Conservation (phyloP, 2,329 filamentous ascomycete species). For the Cladobotryum mycophilum region DNA sequence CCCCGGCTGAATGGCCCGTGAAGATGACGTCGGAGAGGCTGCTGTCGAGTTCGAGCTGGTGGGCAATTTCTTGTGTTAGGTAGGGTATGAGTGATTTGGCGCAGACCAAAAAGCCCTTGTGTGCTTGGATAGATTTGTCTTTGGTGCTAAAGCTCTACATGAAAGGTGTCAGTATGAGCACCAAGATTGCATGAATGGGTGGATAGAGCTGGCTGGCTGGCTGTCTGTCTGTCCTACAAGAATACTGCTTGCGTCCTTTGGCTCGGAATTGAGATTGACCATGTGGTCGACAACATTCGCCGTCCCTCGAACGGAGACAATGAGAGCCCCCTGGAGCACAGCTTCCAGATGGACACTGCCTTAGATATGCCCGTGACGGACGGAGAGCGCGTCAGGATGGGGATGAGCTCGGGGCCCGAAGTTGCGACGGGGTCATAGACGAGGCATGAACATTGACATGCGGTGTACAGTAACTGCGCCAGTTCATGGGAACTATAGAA, state of each 20-base stretch:
- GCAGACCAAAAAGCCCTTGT: constrained; percentile 17
- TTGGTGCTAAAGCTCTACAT: not conserved
- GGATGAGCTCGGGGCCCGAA: constrained; percentile 9
- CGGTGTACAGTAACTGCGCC: constrained; percentile 10
- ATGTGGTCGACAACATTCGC: constrained; percentile 17
- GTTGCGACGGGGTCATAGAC: constrained; percentile 14
- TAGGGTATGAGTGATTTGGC: constrained; percentile 14
- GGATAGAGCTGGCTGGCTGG: accelerated
- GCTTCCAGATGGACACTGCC: constrained; percentile 18
- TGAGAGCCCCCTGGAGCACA: constrained; percentile 9
- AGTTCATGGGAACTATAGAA: not conserved
- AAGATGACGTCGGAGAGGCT: constrained; percentile 13
- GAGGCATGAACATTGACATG: constrained; percentile 17
- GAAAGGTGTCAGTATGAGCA: not conserved
- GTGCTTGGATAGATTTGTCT: constrained; percentile 6
- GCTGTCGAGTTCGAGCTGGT: constrained; percentile 4
- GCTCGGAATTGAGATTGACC: constrained; percentile 17
- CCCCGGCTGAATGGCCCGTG: constrained; percentile 20
- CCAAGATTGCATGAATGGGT: not conserved
- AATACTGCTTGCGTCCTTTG: not conserved
- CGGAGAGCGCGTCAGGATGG: constrained; percentile 15
- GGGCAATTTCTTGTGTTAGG: constrained; percentile 10
- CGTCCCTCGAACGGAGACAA: constrained; percentile 18
- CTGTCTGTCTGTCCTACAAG: constrained; percentile 15
- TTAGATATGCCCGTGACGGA: constrained; percentile 16